Evolutionary conservation across 2,329 filamentous ascomycete genomes (phyloP).

Genomic region (Aspergillus intermedius): DNA sequence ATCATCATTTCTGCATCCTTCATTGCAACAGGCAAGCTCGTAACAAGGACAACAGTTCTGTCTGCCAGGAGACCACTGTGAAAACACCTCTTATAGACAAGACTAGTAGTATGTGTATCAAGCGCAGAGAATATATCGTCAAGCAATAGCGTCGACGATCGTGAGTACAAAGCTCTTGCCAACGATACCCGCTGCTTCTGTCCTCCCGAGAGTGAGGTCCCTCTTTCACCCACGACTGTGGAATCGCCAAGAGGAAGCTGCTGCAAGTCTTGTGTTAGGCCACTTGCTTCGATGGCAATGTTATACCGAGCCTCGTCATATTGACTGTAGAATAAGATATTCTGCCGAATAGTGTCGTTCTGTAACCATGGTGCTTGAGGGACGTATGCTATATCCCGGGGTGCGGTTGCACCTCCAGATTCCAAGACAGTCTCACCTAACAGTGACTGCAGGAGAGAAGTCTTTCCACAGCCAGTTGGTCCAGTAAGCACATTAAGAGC

Average conservation of each 20-base stretch:
- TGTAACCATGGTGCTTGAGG: constrained; percentile 61
- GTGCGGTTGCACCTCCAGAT: constrained; percentile 28
- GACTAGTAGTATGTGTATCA: constrained; percentile 52
- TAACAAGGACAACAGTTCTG: constrained; percentile 53
- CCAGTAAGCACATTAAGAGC: constrained; percentile 52
- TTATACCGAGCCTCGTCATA: constrained; percentile 53
- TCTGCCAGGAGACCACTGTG: constrained; percentile 50
- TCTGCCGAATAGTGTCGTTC: constrained; percentile 59
- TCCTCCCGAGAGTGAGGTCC: constrained; percentile 57
- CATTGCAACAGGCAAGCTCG: constrained; percentile 35
- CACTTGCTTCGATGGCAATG: constrained; percentile 56
- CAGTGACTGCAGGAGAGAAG: constrained; percentile 42
- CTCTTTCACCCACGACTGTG: constrained; percentile 56
- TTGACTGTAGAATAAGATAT: constrained; percentile 56
- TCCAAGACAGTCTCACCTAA: constrained; percentile 21
- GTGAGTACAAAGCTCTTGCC: constrained; percentile 53
- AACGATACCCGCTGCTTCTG: constrained; percentile 57
- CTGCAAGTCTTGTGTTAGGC: constrained; percentile 50
- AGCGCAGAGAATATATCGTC: constrained; percentile 57
- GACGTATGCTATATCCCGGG: constrained; percentile 51
- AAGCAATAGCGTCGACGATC: constrained; percentile 49
- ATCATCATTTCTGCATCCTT: constrained; percentile 17
- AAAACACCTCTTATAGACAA: constrained; percentile 54
- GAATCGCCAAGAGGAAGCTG: constrained; percentile 53
- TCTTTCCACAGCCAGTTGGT: constrained; percentile 53